These are phyloP conservation scores for Endotrypanum monterogeii DNA, from an alignment of 208 protist species.

Conservation along the genomic window DNA sequence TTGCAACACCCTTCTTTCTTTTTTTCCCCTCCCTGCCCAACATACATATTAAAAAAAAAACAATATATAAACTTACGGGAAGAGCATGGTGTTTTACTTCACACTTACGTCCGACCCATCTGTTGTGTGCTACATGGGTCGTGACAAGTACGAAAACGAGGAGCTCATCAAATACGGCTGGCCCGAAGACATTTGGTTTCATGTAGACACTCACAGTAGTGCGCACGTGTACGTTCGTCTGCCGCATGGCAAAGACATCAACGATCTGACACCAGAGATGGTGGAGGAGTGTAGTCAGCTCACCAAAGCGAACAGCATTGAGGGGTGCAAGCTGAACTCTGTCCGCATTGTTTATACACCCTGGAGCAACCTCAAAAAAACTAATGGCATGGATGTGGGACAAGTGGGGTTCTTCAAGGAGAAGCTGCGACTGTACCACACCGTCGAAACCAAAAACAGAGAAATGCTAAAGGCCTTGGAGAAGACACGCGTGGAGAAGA, in stretches of 20 bases:
- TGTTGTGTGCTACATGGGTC: slow-evolving; percentile 97
- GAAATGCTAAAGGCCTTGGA: slow-evolving; percentile 92
- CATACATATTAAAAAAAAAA: neutral
- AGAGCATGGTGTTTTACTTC: slow-evolving; percentile 93
- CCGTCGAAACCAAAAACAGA: slow-evolving; percentile 84
- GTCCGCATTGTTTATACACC: slow-evolving; percentile 97
- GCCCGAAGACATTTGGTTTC: slow-evolving; percentile 98
- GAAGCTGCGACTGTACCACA: slow-evolving; percentile 74
- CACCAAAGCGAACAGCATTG: slow-evolving; percentile 97
- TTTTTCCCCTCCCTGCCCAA: neutral
- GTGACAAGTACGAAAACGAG: slow-evolving; percentile 99
- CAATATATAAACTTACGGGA: too few species aligned
- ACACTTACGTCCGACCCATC: slow-evolving; percentile 85
- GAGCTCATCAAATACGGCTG: slow-evolving; percentile 97
- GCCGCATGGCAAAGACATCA: slow-evolving; percentile 87
- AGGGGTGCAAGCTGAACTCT: slow-evolving; percentile 94
- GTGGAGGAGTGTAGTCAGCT: slow-evolving; percentile 97
- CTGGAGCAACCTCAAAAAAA: slow-evolving; percentile 98
- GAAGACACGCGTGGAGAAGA: slow-evolving; percentile 94
- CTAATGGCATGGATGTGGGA: slow-evolving; percentile 94
- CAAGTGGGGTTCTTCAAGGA: slow-evolving; percentile 96
- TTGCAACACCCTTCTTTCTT: too few species aligned
- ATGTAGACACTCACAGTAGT: slow-evolving; percentile 97
- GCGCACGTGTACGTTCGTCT: slow-evolving; percentile 98
- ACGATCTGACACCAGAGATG: slow-evolving; percentile 92